Evolutionary conservation across 2,329 filamentous ascomycete species (phyloP), one percentile per base, ranked within the genome.

Genomic region (Colletotrichum sp.): DNA sequence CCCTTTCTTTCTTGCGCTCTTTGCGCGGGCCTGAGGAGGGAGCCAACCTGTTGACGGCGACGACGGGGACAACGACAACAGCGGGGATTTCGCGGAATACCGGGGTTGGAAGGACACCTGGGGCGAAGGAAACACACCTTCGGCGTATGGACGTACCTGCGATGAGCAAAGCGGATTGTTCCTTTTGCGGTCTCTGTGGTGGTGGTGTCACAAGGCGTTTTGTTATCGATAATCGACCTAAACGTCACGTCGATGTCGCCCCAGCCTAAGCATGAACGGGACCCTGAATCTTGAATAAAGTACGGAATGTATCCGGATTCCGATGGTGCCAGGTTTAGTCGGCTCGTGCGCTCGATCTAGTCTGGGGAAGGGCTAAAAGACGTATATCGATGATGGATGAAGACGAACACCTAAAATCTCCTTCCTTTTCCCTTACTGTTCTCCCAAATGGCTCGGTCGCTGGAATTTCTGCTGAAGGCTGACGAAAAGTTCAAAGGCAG

Each of bases 211-310:
- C 44, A 52, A 21, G 44, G 28, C 26, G 57, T 60, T 10, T 60
- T n/a, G 26, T 32, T 32, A 32, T 60, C 24, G 57, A n/a, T 18
- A 60, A 64, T 34, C 32, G 60, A 64, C 30, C 64, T 28, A 69
- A 65, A 73, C 63, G 71, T 73, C 70, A 76, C 63, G 57, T 73
- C 32, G 16, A 64, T 64, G 65, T 49, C 69, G 63, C 73, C 68
- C 34, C 57, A 57, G 69, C 64, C 59, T 71, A 34, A 59, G 57
- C 73, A 73, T 59, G 74, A 76, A 76, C 63, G 16, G 57, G 64
- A 68, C 73, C 70, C 70, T 64, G 70, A 39, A 69, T 65, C 32
- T 59, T 28, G 34, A 30, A 26, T 49, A 55, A 68, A 52, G 44
- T 52, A 52, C 44, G 44, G 44, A 52, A 52, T 30, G 39, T 68